These are phyloP conservation scores for Leptoxyphium fumago DNA, from an alignment of 2,329 filamentous ascomycete species.

Conservation along the genomic window DNA sequence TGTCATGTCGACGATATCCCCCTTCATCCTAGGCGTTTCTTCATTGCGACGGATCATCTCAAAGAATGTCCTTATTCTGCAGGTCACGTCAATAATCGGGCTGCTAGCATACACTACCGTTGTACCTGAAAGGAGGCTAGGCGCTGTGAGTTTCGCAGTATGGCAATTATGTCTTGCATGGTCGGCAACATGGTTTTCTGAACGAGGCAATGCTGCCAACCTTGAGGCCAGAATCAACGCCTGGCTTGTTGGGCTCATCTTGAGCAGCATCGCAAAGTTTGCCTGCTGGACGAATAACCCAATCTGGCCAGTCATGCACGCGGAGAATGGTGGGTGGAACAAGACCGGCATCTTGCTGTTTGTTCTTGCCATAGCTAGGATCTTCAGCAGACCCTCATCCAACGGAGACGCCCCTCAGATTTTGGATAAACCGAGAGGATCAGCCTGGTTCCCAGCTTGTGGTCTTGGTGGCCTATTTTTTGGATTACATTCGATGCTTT, in stretches of 20 bases:
- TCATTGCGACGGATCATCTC: slow-evolving; percentile 53
- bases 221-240: slow-evolving; percentile 72
- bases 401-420: slow-evolving; percentile 35
- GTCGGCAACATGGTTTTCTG: slow-evolving; percentile 67
- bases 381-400: slow-evolving; percentile 49
- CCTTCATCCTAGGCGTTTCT: slow-evolving; percentile 59
- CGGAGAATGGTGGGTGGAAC: slow-evolving; percentile 84
- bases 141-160: slow-evolving; percentile 67
- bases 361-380: slow-evolving; percentile 57
- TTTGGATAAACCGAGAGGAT: slow-evolving; percentile 47
- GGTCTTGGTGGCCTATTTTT: slow-evolving; percentile 79
- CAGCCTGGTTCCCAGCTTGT: slow-evolving; percentile 55
- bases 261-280: slow-evolving; percentile 82
- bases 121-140: slow-evolving; percentile 60
- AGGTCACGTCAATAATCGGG: slow-evolving; percentile 68
- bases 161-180: slow-evolving; percentile 69
- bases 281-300: slow-evolving; percentile 92
- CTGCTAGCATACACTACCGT: slow-evolving; percentile 65
- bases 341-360: slow-evolving; percentile 65
- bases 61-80: slow-evolving; percentile 45
- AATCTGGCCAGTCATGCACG: slow-evolving; percentile 88
- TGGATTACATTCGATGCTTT: slow-evolving; percentile 78
- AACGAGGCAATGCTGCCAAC: slow-evolving; percentile 56
- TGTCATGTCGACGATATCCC: slow-evolving; percentile 72
- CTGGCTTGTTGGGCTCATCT: slow-evolving; percentile 66